These are phyloP conservation scores for Cornus florida DNA, from an alignment of 148 eudicot species.

Conservation along the genomic window DNA sequence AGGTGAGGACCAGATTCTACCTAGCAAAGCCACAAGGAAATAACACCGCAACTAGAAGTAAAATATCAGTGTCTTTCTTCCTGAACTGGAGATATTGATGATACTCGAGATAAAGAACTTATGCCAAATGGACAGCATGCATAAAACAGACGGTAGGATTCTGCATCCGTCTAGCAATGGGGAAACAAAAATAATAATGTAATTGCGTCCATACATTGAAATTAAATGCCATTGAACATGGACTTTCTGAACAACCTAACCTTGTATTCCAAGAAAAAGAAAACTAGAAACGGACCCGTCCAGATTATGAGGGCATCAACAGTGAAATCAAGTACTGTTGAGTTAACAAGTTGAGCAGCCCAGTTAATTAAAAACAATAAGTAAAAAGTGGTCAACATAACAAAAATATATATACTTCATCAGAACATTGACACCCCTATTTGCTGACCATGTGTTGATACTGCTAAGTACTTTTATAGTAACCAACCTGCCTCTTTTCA, in stretches of 20 bases:
- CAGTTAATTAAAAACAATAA: too few relatives aligned
- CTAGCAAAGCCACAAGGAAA: not conserved
- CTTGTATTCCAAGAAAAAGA: not conserved
- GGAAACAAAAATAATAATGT: too few relatives aligned
- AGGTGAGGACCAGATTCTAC: not conserved
- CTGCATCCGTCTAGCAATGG: not conserved
- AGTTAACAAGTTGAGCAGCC: too few relatives aligned
- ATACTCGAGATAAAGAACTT: not conserved
- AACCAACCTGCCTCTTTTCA: not conserved
- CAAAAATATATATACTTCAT: not conserved
- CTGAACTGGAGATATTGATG: not conserved
- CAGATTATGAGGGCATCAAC: not conserved
- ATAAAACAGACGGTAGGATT: too few relatives aligned
- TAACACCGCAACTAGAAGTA: not conserved
- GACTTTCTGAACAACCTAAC: not conserved
- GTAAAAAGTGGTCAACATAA: not conserved
- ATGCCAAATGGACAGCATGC: not conserved
- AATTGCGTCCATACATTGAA: not conserved
- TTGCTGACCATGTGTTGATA: too few relatives aligned
- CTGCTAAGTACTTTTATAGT: not conserved
- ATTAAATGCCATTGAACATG: not conserved
- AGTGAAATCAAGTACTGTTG: not conserved
- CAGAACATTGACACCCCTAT: not conserved
- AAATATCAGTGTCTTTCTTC: not conserved
- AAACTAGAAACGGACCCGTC: not conserved